These are phyloP conservation scores for Stentor coeruleus DNA, from an alignment of 73 alveolate species.

Conservation along the genomic window DNA sequence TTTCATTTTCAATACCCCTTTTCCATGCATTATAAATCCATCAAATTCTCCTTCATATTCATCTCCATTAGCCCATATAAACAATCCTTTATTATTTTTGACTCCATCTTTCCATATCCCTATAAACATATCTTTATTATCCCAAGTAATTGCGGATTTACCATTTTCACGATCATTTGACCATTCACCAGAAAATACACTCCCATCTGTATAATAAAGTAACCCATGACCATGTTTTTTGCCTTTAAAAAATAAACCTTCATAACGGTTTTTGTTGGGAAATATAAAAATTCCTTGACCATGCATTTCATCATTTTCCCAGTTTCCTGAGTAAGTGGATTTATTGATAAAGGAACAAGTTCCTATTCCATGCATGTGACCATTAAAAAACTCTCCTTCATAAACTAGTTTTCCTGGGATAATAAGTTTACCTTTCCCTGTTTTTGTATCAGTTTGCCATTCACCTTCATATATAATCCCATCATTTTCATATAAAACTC, in stretches of 20 bases:
- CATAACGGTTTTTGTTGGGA: too few relatives aligned
- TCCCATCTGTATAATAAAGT: neutral
- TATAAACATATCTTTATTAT: too few relatives aligned
- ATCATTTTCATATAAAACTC: conserved; percentile 40
- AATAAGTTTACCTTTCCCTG: conserved; percentile 39
- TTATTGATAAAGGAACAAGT: conserved; percentile 34
- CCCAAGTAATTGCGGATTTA: too few relatives aligned
- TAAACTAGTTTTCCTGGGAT: conserved; percentile 36
- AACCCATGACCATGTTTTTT: neutral
- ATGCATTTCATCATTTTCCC: neutral
- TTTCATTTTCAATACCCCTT: too few relatives aligned
- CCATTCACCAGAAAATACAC: neutral
- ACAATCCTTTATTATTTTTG: too few relatives aligned
- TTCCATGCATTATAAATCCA: too few relatives aligned
- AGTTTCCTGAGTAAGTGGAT: conserved; percentile 30
- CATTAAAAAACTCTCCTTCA: conserved; percentile 45
- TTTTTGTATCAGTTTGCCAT: conserved; percentile 35
- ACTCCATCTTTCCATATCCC: too few relatives aligned
- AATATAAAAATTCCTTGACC: too few relatives aligned
- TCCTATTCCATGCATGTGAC: conserved; percentile 44
- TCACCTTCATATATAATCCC: conserved; percentile 43
- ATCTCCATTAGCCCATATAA: too few relatives aligned
- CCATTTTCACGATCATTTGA: neutral
- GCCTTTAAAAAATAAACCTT: neutral
- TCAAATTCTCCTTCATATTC: too few relatives aligned